Evolutionary conservation across 2,329 filamentous ascomycete genomes (phyloP), one percentile per base, ranked within the genome.

Genomic region (Iodosphaeria phyllophila): DNA sequence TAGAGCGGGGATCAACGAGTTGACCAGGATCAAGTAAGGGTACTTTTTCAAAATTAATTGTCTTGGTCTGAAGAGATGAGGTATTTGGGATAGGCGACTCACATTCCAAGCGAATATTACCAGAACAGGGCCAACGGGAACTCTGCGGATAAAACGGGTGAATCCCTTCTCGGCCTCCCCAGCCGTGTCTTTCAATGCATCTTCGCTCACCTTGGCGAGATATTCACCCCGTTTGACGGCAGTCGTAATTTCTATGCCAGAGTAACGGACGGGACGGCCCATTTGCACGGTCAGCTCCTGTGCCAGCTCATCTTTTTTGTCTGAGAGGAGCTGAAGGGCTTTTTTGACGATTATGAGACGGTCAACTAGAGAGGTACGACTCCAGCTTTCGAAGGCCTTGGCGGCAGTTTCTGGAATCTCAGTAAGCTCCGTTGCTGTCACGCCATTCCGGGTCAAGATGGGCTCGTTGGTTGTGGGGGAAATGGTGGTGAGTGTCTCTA

Each of bases 101-200:
- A 89, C 83, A 54, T 95, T 95, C 86, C 86, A 95, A 1, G 86
- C 77, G 51, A 93, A 93, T 31, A 95, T 69, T 35, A 93, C 64
- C 30, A 95, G 61, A 10, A 89, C 77, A 8, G 83, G 82, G 1
- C 86, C 86, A 26, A 93, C 67, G 1, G 86, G 80, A 6, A 80
- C 68, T 51, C 91, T 92, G 47, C 74, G 73, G 44, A 95, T 82
- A 44, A 79, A 93, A 35, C 86, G 66, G 54, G 74, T 83, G 58
- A 92, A 93, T 0, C 86, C 84, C 41, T 76, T 68, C 52, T 95
- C 82, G 3, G 68, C 51, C 46, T 92, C 80, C 6, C 84, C 84
- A 16, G 75, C 66, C 0, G 80, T 83, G 38, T 91, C 77, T 41
- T 73, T 68, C 26, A 95, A 59, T 2, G 68, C 70, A 20, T 89